Evolutionary conservation across 345 rosid genomes (phyloP).

Genomic region (Geranium rotundifolium): DNA sequence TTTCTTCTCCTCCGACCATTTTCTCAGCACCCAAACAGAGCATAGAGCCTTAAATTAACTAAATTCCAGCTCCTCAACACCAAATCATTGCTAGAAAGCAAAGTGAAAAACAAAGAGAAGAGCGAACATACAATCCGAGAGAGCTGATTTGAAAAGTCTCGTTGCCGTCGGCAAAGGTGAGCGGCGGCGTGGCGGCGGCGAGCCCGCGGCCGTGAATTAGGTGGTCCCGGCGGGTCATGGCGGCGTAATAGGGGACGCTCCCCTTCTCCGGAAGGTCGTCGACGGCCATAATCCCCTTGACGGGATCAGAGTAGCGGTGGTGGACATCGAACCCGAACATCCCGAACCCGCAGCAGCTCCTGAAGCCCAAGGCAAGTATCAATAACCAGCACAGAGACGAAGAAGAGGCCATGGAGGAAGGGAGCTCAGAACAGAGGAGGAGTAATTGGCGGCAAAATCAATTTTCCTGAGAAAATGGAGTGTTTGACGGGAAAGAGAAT

Average conservation of each 20-base stretch:
- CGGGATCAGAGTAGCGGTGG: constrained; percentile 79
- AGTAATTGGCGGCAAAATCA: not conserved
- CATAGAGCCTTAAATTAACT: not conserved
- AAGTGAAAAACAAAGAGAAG: not conserved
- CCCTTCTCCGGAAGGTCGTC: constrained; percentile 64
- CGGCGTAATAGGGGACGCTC: constrained; percentile 44
- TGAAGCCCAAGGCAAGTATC: not conserved
- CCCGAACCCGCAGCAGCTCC: constrained; percentile 29
- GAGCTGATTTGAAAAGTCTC: constrained; percentile 35
- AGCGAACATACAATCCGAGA: constrained; percentile 67
- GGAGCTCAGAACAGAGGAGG: too few relatives aligned
- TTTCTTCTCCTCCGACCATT: not conserved
- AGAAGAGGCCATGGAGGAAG: constrained; percentile 6
- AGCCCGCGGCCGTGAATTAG: constrained; percentile 59
- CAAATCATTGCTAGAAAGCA: not conserved
- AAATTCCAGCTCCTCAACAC: not conserved
- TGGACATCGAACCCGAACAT: constrained; percentile 68
- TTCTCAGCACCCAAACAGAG: constrained; percentile 9
- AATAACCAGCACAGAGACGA: constrained; percentile 2
- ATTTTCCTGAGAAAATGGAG: not conserved
- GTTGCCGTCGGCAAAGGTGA: constrained; percentile 63
- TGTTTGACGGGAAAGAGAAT: not conserved
- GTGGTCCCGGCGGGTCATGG: constrained; percentile 66
- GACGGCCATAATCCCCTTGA: constrained; percentile 39
- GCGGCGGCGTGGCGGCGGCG: constrained; percentile 31